Conservation (phyloP, 2,329 filamentous ascomycete species). For the Chaetomiaceae sp. region DNA sequence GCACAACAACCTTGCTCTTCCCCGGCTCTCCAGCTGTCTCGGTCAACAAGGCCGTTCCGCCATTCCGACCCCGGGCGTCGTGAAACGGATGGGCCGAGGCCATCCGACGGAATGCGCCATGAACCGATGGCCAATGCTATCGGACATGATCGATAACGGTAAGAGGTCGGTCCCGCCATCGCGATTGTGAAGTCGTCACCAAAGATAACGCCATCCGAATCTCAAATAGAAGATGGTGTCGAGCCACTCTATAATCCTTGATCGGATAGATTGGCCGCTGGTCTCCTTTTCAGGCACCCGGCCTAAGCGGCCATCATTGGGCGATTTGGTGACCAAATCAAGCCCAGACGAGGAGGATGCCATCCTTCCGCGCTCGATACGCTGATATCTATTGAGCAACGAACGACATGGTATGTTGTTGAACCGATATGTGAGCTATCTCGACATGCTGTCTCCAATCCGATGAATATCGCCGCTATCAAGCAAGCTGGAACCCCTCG, state of each 20-base stretch:
- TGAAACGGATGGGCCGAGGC: too few species aligned
- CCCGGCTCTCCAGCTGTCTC: too few species aligned
- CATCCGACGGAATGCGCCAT: too few species aligned
- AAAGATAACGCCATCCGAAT: slow-evolving; percentile 11
- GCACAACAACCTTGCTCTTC: neutral
- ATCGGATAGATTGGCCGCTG: slow-evolving; percentile 12
- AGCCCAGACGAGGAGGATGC: neutral
- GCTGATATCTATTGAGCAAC: slow-evolving; percentile 9
- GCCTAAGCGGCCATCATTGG: neutral
- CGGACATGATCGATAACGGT: too few species aligned
- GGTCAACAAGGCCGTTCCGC: too few species aligned
- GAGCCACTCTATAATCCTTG: slow-evolving; percentile 13
- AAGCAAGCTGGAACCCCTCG: too few species aligned
- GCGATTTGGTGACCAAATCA: neutral
- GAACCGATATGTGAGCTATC: slow-evolving; percentile 20
- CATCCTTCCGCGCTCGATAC: slow-evolving; percentile 7
- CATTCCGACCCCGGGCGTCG: too few species aligned
- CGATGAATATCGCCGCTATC: slow-evolving; percentile 24
- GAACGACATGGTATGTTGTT: slow-evolving; percentile 13
- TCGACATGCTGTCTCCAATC: slow-evolving; percentile 17
- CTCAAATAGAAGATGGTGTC: slow-evolving; percentile 18
- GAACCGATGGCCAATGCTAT: too few species aligned
- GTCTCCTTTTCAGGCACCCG: slow-evolving; percentile 4
- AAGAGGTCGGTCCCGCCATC: neutral
- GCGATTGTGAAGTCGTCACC: slow-evolving; percentile 1